Evolutionary conservation across 257 asterid species (phyloP).

Genomic region (Gentiana dahurica): DNA sequence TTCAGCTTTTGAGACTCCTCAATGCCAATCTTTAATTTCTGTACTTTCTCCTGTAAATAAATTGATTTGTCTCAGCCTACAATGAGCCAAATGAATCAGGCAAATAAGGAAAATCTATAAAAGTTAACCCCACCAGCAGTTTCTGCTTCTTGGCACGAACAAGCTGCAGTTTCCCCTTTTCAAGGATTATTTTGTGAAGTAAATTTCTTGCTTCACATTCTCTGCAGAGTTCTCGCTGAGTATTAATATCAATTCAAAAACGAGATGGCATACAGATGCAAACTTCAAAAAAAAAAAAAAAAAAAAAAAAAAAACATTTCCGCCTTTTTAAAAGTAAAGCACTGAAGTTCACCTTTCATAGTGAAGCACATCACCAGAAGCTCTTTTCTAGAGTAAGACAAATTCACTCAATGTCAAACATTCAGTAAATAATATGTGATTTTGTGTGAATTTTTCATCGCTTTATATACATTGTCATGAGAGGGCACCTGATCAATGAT

Average conservation of each 20-base stretch:
- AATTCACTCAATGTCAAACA: conserved; percentile 21
- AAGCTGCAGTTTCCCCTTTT: conserved; percentile 60
- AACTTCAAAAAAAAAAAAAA: background rate
- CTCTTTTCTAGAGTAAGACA: conserved; percentile 41
- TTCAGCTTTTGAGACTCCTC: conserved; percentile 43
- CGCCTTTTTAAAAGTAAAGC: conserved; percentile 1
- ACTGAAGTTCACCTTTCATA: conserved; percentile 43
- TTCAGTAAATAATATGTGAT: conserved; percentile 5
- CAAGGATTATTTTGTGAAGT: conserved; percentile 47
- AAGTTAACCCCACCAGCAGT: conserved; percentile 47
- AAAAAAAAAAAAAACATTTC: background rate
- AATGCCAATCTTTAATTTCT: conserved; percentile 40
- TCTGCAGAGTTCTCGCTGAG: conserved; percentile 28
- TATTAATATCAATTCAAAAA: conserved; percentile 16
- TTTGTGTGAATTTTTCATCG: background rate
- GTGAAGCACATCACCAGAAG: conserved; percentile 25
- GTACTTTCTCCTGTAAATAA: conserved; percentile 50
- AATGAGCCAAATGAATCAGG: background rate
- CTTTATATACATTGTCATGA: conserved; percentile 4
- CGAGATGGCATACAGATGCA: conserved; percentile 4
- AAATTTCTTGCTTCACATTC: conserved; percentile 38
- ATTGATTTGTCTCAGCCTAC: conserved; percentile 13
- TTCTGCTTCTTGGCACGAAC: conserved; percentile 43
- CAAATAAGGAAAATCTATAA: conserved; percentile 8
- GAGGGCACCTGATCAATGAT: conserved; percentile 51